Percentiles rank a stretch among this genome's conserved stretches.
These are phyloP conservation scores for Turnera subulata DNA, from an alignment of 345 rosid species.

Conservation along the genomic window DNA sequence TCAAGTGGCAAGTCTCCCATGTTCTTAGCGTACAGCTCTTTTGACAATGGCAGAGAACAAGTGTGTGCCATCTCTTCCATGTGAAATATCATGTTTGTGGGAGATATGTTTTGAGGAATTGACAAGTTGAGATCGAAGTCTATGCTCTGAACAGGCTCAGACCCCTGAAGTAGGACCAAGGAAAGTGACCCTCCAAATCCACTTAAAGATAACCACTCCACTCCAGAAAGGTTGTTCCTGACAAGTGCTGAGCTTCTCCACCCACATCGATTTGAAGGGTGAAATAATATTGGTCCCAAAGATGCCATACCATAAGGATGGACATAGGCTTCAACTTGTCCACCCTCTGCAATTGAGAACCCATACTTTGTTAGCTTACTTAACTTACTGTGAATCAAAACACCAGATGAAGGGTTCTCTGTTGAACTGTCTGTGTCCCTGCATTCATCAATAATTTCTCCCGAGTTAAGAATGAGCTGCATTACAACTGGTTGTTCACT, in stretches of 20 bases:
- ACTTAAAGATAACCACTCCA: constrained; percentile 65
- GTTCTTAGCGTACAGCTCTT: constrained; percentile 59
- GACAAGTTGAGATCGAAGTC: constrained; percentile 49
- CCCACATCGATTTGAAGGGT: constrained; percentile 53
- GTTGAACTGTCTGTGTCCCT: constrained; percentile 30
- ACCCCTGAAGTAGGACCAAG: constrained; percentile 44
- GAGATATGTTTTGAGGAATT: constrained; percentile 33
- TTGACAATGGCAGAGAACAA: constrained; percentile 50
- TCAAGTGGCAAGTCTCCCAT: constrained; percentile 60
- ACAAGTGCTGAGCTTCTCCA: constrained; percentile 71
- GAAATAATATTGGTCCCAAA: constrained; percentile 61
- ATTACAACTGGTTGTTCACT: constrained; percentile 57
- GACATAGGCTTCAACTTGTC: constrained; percentile 48
- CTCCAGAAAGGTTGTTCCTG: constrained; percentile 70
- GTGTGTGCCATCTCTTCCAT: constrained; percentile 30
- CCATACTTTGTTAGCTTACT: constrained; percentile 30
- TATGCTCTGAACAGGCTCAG: constrained; percentile 46
- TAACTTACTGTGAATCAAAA: constrained; percentile 21
- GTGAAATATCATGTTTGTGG: constrained; percentile 28
- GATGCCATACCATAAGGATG: constrained; percentile 48
- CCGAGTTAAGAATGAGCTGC: constrained; percentile 68
- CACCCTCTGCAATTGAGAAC: constrained; percentile 49
- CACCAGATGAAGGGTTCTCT: constrained; percentile 23
- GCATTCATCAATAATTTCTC: constrained; percentile 55
- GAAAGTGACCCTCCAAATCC: constrained; percentile 58